These are phyloP conservation scores for Pulicaria dysenterica DNA, from an alignment of 129 eudicot species.

Conservation along the genomic window DNA sequence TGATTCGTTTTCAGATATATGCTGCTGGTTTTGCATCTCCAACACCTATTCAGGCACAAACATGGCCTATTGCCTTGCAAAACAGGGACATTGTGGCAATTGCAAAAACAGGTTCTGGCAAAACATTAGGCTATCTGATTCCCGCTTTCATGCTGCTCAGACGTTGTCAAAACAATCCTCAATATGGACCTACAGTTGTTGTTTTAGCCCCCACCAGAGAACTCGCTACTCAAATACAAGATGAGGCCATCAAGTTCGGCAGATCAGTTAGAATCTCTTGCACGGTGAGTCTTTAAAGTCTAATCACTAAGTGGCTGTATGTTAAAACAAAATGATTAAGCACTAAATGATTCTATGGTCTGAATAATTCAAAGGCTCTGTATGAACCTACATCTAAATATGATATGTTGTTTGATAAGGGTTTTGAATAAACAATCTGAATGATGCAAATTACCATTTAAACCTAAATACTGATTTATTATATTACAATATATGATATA, in stretches of 20 bases:
- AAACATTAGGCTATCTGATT: slow-evolving; percentile 89
- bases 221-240: slow-evolving; percentile 98
- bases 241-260: slow-evolving; percentile 91
- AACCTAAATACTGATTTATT: too few relatives aligned
- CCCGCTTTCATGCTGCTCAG: slow-evolving; percentile 88
- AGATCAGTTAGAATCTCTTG: slow-evolving; percentile 80
- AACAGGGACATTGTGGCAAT: slow-evolving; percentile 90
- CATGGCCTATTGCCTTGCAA: slow-evolving; percentile 97
- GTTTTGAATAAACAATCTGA: too few relatives aligned
- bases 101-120: slow-evolving; percentile 98
- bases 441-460: too few relatives aligned
- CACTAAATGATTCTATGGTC: too few relatives aligned
- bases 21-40: slow-evolving; percentile 85
- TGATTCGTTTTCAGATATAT: slow-evolving; percentile 56
- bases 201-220: slow-evolving; percentile 94
- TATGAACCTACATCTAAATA: too few relatives aligned
- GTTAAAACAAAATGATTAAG: too few relatives aligned
- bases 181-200: slow-evolving; percentile 82
- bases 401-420: too few relatives aligned
- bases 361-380: too few relatives aligned
- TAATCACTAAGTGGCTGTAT: too few relatives aligned
- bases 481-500: too few relatives aligned
- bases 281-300: slow-evolving; percentile 49
- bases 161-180: slow-evolving; percentile 66
- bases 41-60: slow-evolving; percentile 94